Percentiles rank a stretch among this genome's conserved stretches.
phyloP scores from a whole-genome alignment of 257 asterid species.

The Echium plantagineum region DNA sequence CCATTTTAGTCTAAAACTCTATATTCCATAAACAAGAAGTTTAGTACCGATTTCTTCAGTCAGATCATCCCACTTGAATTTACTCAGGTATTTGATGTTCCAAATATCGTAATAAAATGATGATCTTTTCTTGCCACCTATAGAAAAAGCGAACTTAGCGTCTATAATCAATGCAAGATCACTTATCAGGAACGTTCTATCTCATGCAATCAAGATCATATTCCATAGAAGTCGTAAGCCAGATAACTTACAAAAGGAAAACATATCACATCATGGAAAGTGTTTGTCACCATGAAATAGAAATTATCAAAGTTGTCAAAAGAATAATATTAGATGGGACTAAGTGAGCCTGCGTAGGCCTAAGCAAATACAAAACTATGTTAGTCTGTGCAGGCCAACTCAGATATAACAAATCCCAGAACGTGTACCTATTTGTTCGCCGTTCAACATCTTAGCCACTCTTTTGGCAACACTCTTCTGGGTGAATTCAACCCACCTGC shows the following conservation, averaged over 20 bases:
- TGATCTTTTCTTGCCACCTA: constrained; percentile 91
- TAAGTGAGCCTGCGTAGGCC: too few species aligned
- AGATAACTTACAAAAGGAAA: too few species aligned
- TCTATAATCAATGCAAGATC: not conserved
- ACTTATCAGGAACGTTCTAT: not conserved
- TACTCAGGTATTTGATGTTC: constrained; percentile 93
- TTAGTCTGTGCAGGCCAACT: too few species aligned
- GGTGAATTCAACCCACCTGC: constrained; percentile 87
- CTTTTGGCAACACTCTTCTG: constrained; percentile 80
- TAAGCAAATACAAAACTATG: too few species aligned
- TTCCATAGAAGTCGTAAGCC: not conserved
- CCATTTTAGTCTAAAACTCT: constrained; percentile 2
- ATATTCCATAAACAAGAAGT: not conserved
- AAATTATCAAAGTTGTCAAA: too few species aligned
- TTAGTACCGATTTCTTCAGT: constrained; percentile 63
- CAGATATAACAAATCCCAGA: too few species aligned
- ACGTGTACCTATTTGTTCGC: constrained; percentile 61
- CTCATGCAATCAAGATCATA: not conserved
- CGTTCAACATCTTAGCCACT: constrained; percentile 67
- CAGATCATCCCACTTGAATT: constrained; percentile 97
- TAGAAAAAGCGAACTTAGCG: constrained; percentile 9
- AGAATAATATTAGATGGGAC: too few species aligned
- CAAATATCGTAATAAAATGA: constrained; percentile 76
- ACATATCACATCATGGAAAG: too few species aligned
- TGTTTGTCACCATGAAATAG: too few species aligned